These are phyloP conservation scores for Byssochlamys sp. DNA, from an alignment of 2,329 filamentous ascomycete genomes.

Conservation along the genomic window DNA sequence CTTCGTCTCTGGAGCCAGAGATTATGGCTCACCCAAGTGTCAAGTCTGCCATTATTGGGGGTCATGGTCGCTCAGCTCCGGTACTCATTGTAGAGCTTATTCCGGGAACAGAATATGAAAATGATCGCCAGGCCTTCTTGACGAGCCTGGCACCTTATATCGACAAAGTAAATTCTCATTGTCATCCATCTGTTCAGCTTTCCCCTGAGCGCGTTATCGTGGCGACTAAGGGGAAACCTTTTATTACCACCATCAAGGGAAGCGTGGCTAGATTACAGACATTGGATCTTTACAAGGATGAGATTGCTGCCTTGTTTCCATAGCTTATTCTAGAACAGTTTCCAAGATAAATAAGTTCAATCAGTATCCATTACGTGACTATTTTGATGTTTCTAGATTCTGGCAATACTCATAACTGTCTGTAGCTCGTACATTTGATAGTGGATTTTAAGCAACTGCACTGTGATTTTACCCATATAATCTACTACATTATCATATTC, in stretches of 20 bases:
- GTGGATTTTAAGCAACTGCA: too few species aligned
- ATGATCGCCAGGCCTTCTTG: neutral
- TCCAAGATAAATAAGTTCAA: neutral
- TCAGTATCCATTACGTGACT: neutral
- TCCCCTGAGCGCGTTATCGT: constrained; percentile 9
- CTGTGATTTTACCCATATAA: too few species aligned
- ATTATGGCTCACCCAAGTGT: constrained; percentile 13
- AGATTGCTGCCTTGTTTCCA: neutral
- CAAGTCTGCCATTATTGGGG: constrained; percentile 14
- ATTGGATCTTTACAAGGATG: constrained; percentile 4
- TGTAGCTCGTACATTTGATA: too few species aligned
- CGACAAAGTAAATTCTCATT: constrained; percentile 9
- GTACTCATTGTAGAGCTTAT: constrained; percentile 14
- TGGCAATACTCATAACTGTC: too few species aligned
- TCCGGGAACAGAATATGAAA: neutral
- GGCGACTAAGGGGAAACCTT: constrained; percentile 10
- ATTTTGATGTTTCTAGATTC: neutral
- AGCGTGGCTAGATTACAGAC: constrained; percentile 11
- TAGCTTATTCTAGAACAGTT: neutral
- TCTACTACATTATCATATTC: too few species aligned
- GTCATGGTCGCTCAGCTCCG: constrained; percentile 10
- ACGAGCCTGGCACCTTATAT: constrained; percentile 11
- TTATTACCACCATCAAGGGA: constrained; percentile 11
- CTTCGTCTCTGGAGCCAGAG: constrained; percentile 14
- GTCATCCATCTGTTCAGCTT: constrained; percentile 12